Conservation (phyloP, 2,329 filamentous ascomycete genomes). For the Penicillium vulpinum region DNA sequence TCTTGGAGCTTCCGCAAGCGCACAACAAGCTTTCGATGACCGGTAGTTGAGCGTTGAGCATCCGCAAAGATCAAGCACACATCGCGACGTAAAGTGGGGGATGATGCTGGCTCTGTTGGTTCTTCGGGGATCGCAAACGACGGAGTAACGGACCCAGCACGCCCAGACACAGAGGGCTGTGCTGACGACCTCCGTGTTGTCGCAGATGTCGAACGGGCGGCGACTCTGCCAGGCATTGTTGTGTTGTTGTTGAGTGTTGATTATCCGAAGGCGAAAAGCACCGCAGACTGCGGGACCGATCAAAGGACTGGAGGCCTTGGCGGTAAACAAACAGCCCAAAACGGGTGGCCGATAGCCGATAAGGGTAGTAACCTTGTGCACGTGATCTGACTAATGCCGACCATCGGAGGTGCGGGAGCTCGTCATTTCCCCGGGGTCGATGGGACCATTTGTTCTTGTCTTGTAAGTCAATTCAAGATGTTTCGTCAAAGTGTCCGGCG, state of each 20-base stretch:
- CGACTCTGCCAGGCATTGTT: constrained; percentile 43
- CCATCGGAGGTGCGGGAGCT: constrained; percentile 20
- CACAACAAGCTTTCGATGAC: constrained; percentile 85
- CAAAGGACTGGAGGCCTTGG: constrained; percentile 22
- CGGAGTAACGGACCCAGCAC: constrained; percentile 57
- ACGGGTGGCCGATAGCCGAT: constrained; percentile 27
- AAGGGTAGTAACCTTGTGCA: constrained; percentile 11
- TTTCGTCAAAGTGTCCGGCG: constrained; percentile 67
- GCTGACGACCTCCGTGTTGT: constrained; percentile 42
- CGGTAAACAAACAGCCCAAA: constrained; percentile 45
- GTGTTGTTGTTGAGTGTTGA: constrained; percentile 18
- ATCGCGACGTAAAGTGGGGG: constrained; percentile 66
- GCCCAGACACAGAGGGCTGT: constrained; percentile 83
- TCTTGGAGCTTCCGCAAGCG: constrained; percentile 89
- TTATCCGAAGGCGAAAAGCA: constrained; percentile 21
- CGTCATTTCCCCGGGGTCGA: constrained; percentile 6
- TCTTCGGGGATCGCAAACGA: constrained; percentile 64
- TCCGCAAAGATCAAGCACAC: constrained; percentile 73
- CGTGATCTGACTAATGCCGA: constrained; percentile 29
- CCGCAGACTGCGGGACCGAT: constrained; percentile 19
- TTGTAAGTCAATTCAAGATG: constrained; percentile 52
- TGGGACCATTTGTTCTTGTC: constrained; percentile 6
- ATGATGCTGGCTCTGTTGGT: constrained; percentile 37
- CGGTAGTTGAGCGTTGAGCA: constrained; percentile 84
- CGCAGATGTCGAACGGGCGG: constrained; percentile 40